Conservation (phyloP, 768 basidiomycete species). For the Suillus ampliporus region DNA sequence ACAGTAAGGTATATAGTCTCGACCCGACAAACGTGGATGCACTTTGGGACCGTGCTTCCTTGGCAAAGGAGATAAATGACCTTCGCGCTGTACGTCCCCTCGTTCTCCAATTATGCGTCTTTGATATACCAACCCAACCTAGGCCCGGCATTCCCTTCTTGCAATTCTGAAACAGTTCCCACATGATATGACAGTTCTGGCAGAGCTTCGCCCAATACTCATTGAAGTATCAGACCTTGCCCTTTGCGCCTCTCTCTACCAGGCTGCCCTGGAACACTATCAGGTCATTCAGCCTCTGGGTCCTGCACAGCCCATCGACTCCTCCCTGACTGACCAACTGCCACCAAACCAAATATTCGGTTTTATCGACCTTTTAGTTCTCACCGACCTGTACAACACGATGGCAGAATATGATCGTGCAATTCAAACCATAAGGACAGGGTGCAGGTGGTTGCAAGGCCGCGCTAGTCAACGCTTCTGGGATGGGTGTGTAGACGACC, state of each 20-base stretch:
- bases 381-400: conserved; percentile 84
- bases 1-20: conserved; percentile 77
- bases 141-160: conserved; percentile 36
- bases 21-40: conserved; percentile 85
- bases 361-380: conserved; percentile 68
- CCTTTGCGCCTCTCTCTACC: conserved; percentile 70
- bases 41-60: conserved; percentile 86
- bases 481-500: conserved; percentile 84
- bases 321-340: conserved; percentile 17
- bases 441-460: conserved; percentile 92
- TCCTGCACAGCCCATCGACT: conserved; percentile 45
- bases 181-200: conserved; percentile 79
- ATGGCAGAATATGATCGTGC: conserved; percentile 72
- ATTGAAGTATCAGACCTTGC: conserved; percentile 69
- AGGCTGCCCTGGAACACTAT: conserved; percentile 76
- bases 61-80: conserved; percentile 79
- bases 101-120: background rate
- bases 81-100: conserved; percentile 58
- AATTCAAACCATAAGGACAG: conserved; percentile 69
- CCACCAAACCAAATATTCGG: conserved; percentile 23
- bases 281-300: conserved; percentile 47
- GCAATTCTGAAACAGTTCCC: conserved; percentile 73
- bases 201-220: conserved; percentile 78
- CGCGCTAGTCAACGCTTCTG: conserved; percentile 74
- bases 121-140: background rate